Base-by-base conservation (phyloP, 192 early-diverging fungal genomes). In the Coemansia sp. region DNA sequence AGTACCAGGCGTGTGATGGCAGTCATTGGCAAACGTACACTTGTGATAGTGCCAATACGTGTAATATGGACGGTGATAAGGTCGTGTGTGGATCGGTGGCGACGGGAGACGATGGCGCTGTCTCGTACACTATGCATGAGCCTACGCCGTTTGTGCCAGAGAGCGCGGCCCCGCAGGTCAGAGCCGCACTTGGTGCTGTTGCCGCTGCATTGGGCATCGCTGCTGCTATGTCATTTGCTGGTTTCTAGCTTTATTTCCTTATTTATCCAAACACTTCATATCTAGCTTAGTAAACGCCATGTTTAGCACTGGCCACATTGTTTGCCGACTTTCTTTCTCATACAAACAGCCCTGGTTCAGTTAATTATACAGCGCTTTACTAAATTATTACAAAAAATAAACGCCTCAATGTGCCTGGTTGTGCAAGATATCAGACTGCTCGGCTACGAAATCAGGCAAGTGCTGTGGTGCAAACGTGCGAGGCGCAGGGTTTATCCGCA, bases 1-100 rank as follows among this genome's bases (percentile, higher is more conserved):
- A 68, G 55, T 81, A 81, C 78, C 71, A 73, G 66, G 23, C 32
- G 8, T 81, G 78, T 55, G 69, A 81, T 54, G 78, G 78, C 45
- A 62, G 45, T 37, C 14, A 57, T 25, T 81, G 78, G 78, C 65
- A 62, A 41, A 51, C 24, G 4, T 71, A 43, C 35, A 35, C 57
- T 1, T 81, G 78, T 48, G 65, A 60, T 50, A 35, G 47, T 0
- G 21, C 27, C 52, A 49, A 39, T 8, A 22, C 45, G 22, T 79
- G 76, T 56, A 29, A 45, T 15, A 62, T 73, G 19, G 54, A 58
- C 38, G 55, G 55, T 4, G 66, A 65, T 29, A 73, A 70, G 51
- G 72, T 59, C 5, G 39, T 62, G 6, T 80, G 77, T 38, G 71
- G 62, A 11, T 57, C 62, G 39, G 8, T 41, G 10, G 24, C 24